phyloP scores from a whole-genome alignment of 441 rosid species.

The Eutrema salsugineum region DNA sequence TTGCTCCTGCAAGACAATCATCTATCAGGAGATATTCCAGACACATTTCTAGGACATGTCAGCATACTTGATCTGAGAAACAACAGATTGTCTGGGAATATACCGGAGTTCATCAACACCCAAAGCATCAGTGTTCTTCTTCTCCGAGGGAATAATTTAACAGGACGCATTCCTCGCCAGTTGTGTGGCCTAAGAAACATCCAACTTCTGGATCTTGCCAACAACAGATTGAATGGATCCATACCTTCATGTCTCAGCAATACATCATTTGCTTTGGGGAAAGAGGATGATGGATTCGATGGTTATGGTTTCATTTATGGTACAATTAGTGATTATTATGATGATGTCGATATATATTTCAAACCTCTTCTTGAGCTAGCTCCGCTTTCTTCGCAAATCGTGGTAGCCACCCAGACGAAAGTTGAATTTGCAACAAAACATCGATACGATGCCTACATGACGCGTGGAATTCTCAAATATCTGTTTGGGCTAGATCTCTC shows the following conservation, averaged over 20 bases:
- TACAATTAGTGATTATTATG: too few species aligned
- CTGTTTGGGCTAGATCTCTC: slow-evolving; percentile 22
- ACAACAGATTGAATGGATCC: not conserved
- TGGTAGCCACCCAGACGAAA: not conserved
- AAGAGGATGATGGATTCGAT: not conserved
- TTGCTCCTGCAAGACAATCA: slow-evolving; percentile 10
- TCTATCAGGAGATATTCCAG: not conserved
- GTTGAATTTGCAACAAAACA: slow-evolving; percentile 4
- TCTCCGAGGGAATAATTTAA: not conserved
- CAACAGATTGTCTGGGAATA: slow-evolving; percentile 7
- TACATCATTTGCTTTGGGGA: not conserved
- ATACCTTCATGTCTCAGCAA: slow-evolving; percentile 22
- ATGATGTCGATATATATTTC: too few species aligned
- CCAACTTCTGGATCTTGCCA: slow-evolving; percentile 2
- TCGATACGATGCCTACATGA: not conserved
- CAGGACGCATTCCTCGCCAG: not conserved
- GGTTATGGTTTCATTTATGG: too few species aligned
- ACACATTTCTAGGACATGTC: not conserved
- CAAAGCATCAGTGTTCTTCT: not conserved
- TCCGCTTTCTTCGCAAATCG: too few species aligned
- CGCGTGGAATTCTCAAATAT: not conserved
- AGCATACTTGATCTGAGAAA: not conserved
- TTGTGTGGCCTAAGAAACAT: slow-evolving; percentile 9
- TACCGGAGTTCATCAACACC: not conserved
- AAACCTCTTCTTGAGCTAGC: not conserved